Evolutionary conservation across 1,284 basidiomycete species (phyloP), one percentile per base, ranked within the genome.

Genomic region (Tremellales sp.): DNA sequence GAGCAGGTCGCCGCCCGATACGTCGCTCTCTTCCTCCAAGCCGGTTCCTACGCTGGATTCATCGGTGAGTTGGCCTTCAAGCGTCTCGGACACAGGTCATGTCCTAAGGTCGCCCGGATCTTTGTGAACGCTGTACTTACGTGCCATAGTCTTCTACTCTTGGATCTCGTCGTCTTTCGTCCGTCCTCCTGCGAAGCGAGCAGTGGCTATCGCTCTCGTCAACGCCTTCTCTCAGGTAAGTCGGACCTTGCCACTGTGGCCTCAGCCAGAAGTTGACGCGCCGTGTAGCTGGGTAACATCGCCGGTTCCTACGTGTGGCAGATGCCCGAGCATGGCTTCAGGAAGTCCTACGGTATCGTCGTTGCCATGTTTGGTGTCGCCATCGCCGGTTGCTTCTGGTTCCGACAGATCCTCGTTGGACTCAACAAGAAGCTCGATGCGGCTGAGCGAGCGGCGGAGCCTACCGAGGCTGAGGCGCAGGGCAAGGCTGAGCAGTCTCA

Each of bases 271-370:
- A n/a, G n/a, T n/a, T n/a, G n/a, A n/a, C n/a, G n/a, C n/a, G n/a
- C n/a, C n/a, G n/a, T n/a, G n/a, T n/a, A n/a, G 33, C 59, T 73
- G 17, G 75, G 74, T 40, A 76, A 77, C 62, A 72, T 77, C 41
- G 63, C 68, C 19, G 72, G 87, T 60, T 85, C 86, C 78, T 89
- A 69, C 75, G 84, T 78, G 29, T 67, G 66, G 68, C 52, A 47
- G 22, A 48, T 65, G 17, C 59, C 53, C 27, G 54, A 51, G 17
- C 59, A 63, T 40, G 59, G 64, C 11, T 73, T 67, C 56, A 52
- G 61, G 46, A 59, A 63, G 17, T 65, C 65, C 3, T 73, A 72
- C 57, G 64, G 59, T 10, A 70, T 70, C 51, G 59, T 60, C 36
- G 54, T 60, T n/a, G 57, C 60, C 41, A 64, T 61, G 56, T 67